Conservation (phyloP, 257 asterid species). For the Capsicum pubescens region DNA sequence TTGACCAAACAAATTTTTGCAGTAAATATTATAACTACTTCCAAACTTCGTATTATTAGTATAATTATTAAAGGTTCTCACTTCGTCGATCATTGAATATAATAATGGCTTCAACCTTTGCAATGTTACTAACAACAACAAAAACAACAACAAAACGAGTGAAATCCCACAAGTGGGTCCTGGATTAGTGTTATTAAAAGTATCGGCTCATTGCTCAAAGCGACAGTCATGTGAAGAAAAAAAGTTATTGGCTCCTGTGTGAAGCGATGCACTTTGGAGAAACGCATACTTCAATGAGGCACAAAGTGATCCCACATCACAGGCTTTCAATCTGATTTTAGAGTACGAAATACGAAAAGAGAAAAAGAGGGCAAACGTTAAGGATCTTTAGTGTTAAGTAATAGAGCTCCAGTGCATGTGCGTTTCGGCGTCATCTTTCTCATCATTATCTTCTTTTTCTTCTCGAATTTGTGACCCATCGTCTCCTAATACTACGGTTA, state of each 20-base stretch:
- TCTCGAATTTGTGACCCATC: not conserved
- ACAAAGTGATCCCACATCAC: not conserved
- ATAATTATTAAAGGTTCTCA: slow-evolving; percentile 4
- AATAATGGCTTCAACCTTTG: slow-evolving; percentile 26
- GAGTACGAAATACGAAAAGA: not conserved
- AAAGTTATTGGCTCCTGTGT: not conserved
- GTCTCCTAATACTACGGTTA: not conserved
- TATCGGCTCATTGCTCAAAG: not conserved
- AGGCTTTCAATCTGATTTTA: not conserved
- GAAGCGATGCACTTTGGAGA: no score
- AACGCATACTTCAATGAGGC: not conserved
- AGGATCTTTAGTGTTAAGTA: not conserved
- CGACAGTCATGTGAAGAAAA: slow-evolving; percentile 8
- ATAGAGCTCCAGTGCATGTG: not conserved
- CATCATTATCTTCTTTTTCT: slow-evolving; percentile 16
- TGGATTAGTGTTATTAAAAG: not conserved
- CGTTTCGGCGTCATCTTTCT: not conserved
- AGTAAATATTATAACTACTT: not conserved
- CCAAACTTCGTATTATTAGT: not conserved
- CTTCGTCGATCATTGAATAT: not conserved
- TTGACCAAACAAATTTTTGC: not conserved
- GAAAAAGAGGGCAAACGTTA: not conserved
- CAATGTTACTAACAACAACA: not conserved
- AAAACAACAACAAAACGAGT: no score
- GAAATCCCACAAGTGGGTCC: no score